Base-by-base conservation (phyloP, 1,139 yeast genomes). In the Pichia sp. region DNA sequence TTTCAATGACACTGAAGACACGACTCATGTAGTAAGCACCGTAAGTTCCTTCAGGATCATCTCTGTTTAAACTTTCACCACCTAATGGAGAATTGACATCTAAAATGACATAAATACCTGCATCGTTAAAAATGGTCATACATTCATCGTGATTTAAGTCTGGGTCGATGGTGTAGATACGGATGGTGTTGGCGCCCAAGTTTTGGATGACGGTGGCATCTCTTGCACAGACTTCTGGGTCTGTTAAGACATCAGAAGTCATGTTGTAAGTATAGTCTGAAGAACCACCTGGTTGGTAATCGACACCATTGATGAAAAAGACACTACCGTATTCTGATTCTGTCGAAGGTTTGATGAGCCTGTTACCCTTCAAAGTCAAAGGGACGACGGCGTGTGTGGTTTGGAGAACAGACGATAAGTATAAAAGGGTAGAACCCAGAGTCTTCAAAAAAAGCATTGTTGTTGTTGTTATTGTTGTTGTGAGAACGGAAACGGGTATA, bases 71-170 rank as follows among this genome's bases (percentile, higher is more conserved):
- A 58, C 89, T 91, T 59, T 86, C 93, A 44, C 80, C 77, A 17
- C 75, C 78, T 44, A 84, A 65, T 0, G 98, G 97, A 0, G 96
- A 85, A 65, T 90, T 91, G 34, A 93, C 96, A 65, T 93, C 99
- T 34, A 93, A 71, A 31, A 93, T 83, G 47, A 93, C 75, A 63
- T 93, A 93, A 33, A 93, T 91, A 0, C 98, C 98, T 0, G 97
- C 96, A 8, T 83, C 73, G 4, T 96, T 97, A 48, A 93, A 73
- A 69, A 91, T 68, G 0, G 95, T 78, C 98, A 93, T 93, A 63
- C 99, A 93, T 48, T 75, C 77, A 58, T 91, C 95, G 66, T 93
- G 99, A 63, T 90, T 76, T 50, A 89, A 70, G 50, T 82, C 81
- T 3, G 97, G 87, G 58, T 89, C 87, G 36, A 93, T 77, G 1